Evolutionary conservation across 208 protist genomes (phyloP).

Genomic region (Novymonas esmeraldas): DNA sequence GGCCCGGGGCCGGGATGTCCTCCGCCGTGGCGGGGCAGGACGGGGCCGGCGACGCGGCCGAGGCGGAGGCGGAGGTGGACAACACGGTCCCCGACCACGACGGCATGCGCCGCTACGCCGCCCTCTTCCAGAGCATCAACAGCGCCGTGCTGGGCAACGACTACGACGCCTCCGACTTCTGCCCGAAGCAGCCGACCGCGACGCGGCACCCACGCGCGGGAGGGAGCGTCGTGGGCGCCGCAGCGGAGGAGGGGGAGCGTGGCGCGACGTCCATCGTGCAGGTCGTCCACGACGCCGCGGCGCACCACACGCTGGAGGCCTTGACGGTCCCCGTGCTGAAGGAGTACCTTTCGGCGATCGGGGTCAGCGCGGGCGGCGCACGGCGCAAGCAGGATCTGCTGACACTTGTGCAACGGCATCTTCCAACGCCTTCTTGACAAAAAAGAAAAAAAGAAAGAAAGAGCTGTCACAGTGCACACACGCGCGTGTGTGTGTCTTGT

Average conservation of each 20-base stretch:
- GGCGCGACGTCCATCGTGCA: constrained; percentile 15
- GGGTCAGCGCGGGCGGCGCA: constrained; percentile 12
- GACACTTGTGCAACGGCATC: constrained; percentile 2
- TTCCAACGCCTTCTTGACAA: neutral
- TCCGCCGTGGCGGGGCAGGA: neutral
- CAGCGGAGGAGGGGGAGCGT: constrained; percentile 1
- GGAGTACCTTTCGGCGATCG: constrained; percentile 34
- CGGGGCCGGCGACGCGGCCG: neutral
- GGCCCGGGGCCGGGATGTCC: neutral
- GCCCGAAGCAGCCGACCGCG: constrained; percentile 28
- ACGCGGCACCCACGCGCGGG: neutral
- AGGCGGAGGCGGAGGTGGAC: constrained; percentile 19
- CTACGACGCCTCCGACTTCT: constrained; percentile 54
- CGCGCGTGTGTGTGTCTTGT: no score
- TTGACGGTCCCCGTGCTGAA: constrained; percentile 49
- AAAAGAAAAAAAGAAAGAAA: neutral
- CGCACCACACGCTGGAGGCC: constrained; percentile 33
- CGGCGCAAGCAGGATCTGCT: constrained; percentile 23
- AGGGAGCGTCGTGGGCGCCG: neutral
- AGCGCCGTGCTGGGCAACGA: constrained; percentile 38
- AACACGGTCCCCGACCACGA: constrained; percentile 54
- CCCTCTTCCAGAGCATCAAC: constrained; percentile 58
- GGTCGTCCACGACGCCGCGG: constrained; percentile 33
- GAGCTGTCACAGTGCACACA: no score
- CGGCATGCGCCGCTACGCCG: constrained; percentile 42